Evolutionary conservation across 1,284 basidiomycete genomes (phyloP), one percentile per base, ranked within the genome.

Genomic region (Mrakiaceae sp.): DNA sequence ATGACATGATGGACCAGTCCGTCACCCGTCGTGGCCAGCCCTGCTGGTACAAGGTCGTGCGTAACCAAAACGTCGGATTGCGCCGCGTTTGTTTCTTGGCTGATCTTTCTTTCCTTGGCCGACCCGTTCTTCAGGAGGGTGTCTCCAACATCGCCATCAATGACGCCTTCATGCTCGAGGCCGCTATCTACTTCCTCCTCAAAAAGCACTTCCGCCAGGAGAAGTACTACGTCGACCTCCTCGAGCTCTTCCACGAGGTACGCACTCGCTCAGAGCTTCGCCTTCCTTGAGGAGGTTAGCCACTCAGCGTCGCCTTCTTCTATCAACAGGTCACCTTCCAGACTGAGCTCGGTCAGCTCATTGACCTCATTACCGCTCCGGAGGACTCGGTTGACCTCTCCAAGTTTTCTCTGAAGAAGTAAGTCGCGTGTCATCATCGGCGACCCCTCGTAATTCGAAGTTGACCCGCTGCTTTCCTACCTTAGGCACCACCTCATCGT

Each of bases 11-110:
- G 94, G 96, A 98, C 75, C 77, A 83, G 40, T 90, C 87, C 60
- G 85, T 96, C 71, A 98, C 94, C 5, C 88, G 96, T 52, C 86
- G 95, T n/a, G 88, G 90, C n/a, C 94, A 98, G 75, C 90, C 94
- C 0, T 98, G 95, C 79, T 98, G 91, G 90, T 98, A 95, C 80
- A 82, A 84, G 67, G 77, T 86, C 49, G 83, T 78, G 46, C 71
- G 76, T 72, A 6, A 2, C 6, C 48, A 1, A 6, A 8, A 27
- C 2, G 27, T 27, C 27, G 27, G 27, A 27, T 27, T 27, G 27
- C 27, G 27, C 27, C 27, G 27, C 27, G 27, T 27, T 27, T 27
- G 9, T 27, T 27, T 27, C 27, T 27, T 27, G 27, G 27, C 27
- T 27, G 27, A 27, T 46, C 58, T 46, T n/a, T 10, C 55, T 40